Evolutionary conservation across 768 basidiomycete species (phyloP).

Genomic region (Lactarius sp.): DNA sequence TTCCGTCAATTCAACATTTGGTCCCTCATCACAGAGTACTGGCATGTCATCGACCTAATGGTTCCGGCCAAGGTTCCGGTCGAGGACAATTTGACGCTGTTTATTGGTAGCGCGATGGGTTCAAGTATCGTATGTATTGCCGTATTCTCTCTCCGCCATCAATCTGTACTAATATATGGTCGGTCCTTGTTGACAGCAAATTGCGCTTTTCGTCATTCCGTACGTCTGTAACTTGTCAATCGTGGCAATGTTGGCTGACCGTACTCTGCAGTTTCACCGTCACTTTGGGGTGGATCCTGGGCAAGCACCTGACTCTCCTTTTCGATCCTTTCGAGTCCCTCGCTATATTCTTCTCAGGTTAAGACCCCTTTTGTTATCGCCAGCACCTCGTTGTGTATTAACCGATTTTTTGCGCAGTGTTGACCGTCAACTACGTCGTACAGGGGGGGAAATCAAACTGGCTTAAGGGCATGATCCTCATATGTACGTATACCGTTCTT

Average conservation of each 20-base stretch:
- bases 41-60: slow-evolving; percentile 82
- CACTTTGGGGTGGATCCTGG: slow-evolving; percentile 72
- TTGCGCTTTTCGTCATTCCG: slow-evolving; percentile 82
- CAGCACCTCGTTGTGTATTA: neutral
- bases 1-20: slow-evolving; percentile 8
- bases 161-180: neutral
- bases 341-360: slow-evolving; percentile 47
- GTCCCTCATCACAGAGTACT: slow-evolving; percentile 39
- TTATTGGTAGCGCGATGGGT: slow-evolving; percentile 83
- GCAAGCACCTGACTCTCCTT: slow-evolving; percentile 72
- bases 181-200: slow-evolving; percentile 51
- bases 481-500: slow-evolving; percentile 44
- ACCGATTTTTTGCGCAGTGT: slow-evolving; percentile 39
- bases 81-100: slow-evolving; percentile 83
- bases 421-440: slow-evolving; percentile 79
- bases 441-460: slow-evolving; percentile 82
- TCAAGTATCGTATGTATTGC: slow-evolving; percentile 61
- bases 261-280: slow-evolving; percentile 55
- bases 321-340: slow-evolving; percentile 90
- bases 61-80: slow-evolving; percentile 52
- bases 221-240: slow-evolving; percentile 35
- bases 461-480: slow-evolving; percentile 71
- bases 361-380: slow-evolving; percentile 9
- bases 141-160: neutral
- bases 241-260: neutral